Conservation (phyloP, 805 yeast genomes). For the Saccharomycopsis schoenii region DNA sequence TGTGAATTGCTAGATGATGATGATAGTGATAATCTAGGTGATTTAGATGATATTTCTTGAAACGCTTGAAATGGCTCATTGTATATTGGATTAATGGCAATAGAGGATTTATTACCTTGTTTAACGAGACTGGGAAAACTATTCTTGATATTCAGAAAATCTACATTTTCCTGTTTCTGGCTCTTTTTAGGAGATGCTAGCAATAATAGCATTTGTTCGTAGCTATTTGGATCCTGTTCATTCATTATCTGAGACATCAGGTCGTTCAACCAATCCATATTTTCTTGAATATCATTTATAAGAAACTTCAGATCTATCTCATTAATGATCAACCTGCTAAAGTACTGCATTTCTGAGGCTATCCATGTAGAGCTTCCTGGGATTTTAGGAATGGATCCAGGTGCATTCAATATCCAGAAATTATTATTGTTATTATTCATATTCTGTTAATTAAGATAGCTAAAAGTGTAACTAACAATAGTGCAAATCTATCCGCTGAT, state of each 20-base stretch:
- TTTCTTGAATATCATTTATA: not conserved
- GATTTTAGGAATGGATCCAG: conserved; percentile 4
- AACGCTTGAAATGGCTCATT: not conserved
- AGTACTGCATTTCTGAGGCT: conserved; percentile 16
- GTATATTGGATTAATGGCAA: conserved; percentile 15
- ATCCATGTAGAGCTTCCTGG: conserved; percentile 19
- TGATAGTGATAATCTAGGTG: not conserved
- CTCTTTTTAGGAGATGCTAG: conserved; percentile 16
- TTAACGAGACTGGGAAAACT: not conserved
- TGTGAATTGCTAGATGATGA: not conserved
- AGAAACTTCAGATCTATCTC: conserved; percentile 7
- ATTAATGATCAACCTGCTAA: conserved; percentile 8
- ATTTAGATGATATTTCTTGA: not conserved
- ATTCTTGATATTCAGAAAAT: not conserved
- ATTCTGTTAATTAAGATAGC: not conserved
- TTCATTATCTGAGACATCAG: conserved; percentile 16
- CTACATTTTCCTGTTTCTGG: not conserved
- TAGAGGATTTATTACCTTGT: conserved; percentile 10
- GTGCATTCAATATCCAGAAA: conserved; percentile 17
- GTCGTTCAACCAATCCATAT: conserved; percentile 16
- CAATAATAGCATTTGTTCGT: conserved; percentile 10
- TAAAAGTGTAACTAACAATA: not conserved
- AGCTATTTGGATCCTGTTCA: not conserved
- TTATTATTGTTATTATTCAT: not conserved
- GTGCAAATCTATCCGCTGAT: not conserved